Evolutionary conservation across 1,284 basidiomycete species (phyloP).

Genomic region (Naganishia albida): DNA sequence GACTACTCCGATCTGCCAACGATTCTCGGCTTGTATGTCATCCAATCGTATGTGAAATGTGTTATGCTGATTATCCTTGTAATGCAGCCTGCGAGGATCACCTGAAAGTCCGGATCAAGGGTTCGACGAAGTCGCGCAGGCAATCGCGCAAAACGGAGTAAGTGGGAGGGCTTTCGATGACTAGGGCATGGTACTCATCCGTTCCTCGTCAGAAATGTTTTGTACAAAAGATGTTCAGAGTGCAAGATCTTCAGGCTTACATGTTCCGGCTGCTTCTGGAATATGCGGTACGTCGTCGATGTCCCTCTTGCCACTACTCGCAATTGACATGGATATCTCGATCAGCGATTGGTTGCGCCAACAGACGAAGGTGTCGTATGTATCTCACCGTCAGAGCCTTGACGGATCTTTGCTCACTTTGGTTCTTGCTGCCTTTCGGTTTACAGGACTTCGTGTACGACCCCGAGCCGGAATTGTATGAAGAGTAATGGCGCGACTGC

Average conservation of each 20-base stretch:
- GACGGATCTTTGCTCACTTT: too few species aligned
- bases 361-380: conserved; percentile 28
- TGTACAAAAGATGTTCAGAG: conserved; percentile 50
- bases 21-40: conserved; percentile 51
- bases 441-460: conserved; percentile 22
- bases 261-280: conserved; percentile 53
- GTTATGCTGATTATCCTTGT: not conserved
- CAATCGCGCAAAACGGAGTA: conserved; percentile 50
- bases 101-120: conserved; percentile 45
- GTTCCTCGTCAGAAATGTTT: conserved; percentile 46
- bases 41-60: not conserved
- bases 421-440: not conserved
- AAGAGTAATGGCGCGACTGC: too few species aligned
- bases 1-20: conserved; percentile 51
- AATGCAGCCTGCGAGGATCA: conserved; percentile 47
- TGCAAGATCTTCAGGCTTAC: conserved; percentile 52
- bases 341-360: conserved; percentile 27
- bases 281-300: conserved; percentile 40
- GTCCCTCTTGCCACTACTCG: not conserved
- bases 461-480: not conserved
- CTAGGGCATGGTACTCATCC: conserved; percentile 5
- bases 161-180: conserved; percentile 28
- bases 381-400: not conserved
- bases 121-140: conserved; percentile 53
- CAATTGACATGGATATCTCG: not conserved